Percentiles rank a stretch among this genome's conserved stretches.
Evolutionary conservation across 331 rosid species (phyloP).

Genomic region (Cucumis variabilis): DNA sequence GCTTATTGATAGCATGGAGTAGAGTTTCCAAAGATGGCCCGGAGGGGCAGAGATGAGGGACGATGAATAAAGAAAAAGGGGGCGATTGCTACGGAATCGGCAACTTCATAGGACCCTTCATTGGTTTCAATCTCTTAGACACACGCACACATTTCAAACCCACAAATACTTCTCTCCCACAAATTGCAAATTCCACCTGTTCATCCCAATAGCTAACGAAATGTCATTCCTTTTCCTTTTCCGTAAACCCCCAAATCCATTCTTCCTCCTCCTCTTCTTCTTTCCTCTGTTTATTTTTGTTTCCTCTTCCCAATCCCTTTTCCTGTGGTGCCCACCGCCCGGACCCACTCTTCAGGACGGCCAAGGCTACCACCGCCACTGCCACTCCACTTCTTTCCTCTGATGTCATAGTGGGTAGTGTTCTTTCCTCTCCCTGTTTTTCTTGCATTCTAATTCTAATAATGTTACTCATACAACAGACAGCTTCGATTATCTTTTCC

Average conservation of each 20-base stretch:
- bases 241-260: background rate
- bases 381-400: conserved; percentile 43
- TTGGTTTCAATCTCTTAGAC: conserved; percentile 50
- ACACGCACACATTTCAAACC: conserved; percentile 39
- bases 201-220: background rate
- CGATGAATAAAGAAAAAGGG: background rate
- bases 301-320: conserved; percentile 53
- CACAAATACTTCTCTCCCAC: conserved; percentile 37
- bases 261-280: background rate
- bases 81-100: conserved; percentile 55
- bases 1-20: background rate
- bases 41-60: background rate
- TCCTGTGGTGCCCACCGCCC: conserved; percentile 50
- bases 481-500: conserved; percentile 46
- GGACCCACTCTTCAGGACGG: conserved; percentile 42
- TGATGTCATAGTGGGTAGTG: conserved; percentile 59
- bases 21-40: background rate
- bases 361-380: conserved; percentile 40
- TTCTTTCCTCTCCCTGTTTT: conserved; percentile 20
- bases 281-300: conserved; percentile 17
- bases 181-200: conserved; percentile 31
- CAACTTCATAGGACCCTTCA: conserved; percentile 53
- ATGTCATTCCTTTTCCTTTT: conserved; percentile 38
- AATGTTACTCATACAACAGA: conserved; percentile 44
- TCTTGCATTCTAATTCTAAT: conserved; percentile 27